Conservation (phyloP, 176 grass and related monocot genomes). For the Eleusine coracana region DNA sequence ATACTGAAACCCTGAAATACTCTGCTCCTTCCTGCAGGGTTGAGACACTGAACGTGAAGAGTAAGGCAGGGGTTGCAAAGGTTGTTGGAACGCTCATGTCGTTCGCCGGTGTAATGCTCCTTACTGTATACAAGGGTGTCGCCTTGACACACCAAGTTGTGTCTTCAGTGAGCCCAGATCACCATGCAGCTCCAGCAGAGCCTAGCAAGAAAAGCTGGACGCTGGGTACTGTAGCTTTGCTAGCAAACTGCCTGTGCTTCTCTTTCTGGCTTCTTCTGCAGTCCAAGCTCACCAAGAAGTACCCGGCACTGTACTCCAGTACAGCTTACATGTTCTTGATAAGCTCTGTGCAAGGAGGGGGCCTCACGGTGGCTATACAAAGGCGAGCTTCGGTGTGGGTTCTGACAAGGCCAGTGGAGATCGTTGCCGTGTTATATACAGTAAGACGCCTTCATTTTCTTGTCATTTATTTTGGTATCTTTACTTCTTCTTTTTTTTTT, state of each 20-base stretch:
- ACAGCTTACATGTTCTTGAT: slow-evolving; percentile 89
- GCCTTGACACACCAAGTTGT: slow-evolving; percentile 51
- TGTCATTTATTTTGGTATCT: not conserved
- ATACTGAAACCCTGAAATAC: not conserved
- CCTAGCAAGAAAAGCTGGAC: slow-evolving; percentile 58
- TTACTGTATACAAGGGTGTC: slow-evolving; percentile 77
- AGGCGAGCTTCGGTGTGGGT: slow-evolving; percentile 67
- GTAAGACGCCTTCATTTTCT: slow-evolving; percentile 48
- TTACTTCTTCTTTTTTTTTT: not conserved
- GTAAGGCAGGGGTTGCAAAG: slow-evolving; percentile 69
- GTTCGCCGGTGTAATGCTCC: slow-evolving; percentile 60
- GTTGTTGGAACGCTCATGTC: slow-evolving; percentile 58
- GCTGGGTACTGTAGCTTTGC: slow-evolving; percentile 66
- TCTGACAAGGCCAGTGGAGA: slow-evolving; percentile 65
- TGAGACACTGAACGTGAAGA: slow-evolving; percentile 74
- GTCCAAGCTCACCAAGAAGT: slow-evolving; percentile 82
- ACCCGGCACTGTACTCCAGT: slow-evolving; percentile 76
- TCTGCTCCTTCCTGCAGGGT: slow-evolving; percentile 39
- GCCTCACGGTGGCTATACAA: slow-evolving; percentile 52
- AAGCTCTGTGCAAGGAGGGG: slow-evolving; percentile 64
- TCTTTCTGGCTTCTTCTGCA: slow-evolving; percentile 88
- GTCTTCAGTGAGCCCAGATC: slow-evolving; percentile 14
- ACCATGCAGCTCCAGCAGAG: slow-evolving; percentile 14
- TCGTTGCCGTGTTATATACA: slow-evolving; percentile 59
- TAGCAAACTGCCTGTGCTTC: slow-evolving; percentile 70